Base-by-base conservation (phyloP, 805 yeast species). In the Candida boleticola region DNA sequence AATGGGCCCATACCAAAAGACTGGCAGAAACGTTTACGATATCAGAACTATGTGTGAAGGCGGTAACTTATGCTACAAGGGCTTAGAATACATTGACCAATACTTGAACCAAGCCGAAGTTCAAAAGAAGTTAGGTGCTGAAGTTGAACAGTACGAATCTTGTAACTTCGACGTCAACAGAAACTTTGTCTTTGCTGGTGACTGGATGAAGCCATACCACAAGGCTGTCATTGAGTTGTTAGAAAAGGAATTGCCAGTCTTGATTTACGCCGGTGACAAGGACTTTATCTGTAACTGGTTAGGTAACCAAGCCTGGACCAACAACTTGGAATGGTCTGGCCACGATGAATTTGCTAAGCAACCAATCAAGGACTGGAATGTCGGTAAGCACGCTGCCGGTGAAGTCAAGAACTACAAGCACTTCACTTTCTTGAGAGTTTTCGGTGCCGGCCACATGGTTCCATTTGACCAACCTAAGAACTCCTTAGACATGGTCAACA, bases 371-470 rank as follows among this genome's bases (percentile, higher is more conserved):
- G 61, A 68, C 34, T 81, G 77, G 79, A 55, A 45, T 26, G 69
- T 65, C 21, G 64, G 60, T 41, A 61, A 59, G 50, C 51, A 51
- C 41, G 50, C 53, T 31, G 77, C 80, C 34, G 97, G 97, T 49
- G 80, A 84, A 53, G 83, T 82, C 20, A 89, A 88, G 73, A 83
- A 79, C 57, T 77, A 71, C 51, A 81, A 83, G 39, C 75, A 79
- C 48, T 80, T 90, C 52, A 85, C 96, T 4, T 90, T 83, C 72
- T 73, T 88, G 65, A 78, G 96, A 64, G 80, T 89, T 6, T 89
- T 74, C 57, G 93, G 80, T 45, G 97, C 92, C 42, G 97, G 97
- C 20, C 97, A 90, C 67, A 89, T 90, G 97, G 96, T 88, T 49
- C 97, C 97, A 18, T 84, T 71, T 57, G 89, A 90, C 64, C 93